Base-by-base conservation (phyloP, 306 rosid species). In the Castanea mollissima region DNA sequence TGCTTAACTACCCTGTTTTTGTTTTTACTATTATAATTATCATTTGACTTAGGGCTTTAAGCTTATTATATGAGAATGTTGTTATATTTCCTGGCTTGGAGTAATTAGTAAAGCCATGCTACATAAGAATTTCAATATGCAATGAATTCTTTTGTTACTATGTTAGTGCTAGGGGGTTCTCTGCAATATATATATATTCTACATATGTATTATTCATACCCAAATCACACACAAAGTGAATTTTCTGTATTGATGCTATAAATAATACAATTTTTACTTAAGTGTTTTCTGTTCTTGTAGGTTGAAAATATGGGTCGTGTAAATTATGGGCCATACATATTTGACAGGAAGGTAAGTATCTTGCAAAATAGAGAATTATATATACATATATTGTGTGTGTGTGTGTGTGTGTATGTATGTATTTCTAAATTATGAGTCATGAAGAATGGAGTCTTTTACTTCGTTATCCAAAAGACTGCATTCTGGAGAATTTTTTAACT, bases 301-400 rank as follows among this genome's bases (percentile, higher is more conserved):
- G 97, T 95, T 73, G 99, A 95, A 85, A 92, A 95, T 81, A 87
- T 90, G 96, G 97, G 99, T 74, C 99, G 88, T 34, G 62, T 95
- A 78, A 95, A 95, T 82, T 92, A 92, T 14, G 98, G 99, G 72
- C 82, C 85, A 57, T 91, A 85, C 89, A 87, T 95, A 31, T 84
- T 90, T 80, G 97, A 95, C 78, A 74, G 68, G 79, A 95, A 95
- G 99, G 99, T 95, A 90, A 81, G 55, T 34, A 25, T 12, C 70
- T 46, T 64, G 41, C 1, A 29, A 32, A 15, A 64, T 55, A 12
- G 16, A 38, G 56, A 49, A 29, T 55, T 52, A n/a, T 74, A 23
- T 68, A 49, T 63, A 5, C 5, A 34, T 34, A 34, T 34, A 34
- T 34, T 35, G 9, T 6, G 1, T 32, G 4, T 35, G 2, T 35